Base-by-base conservation (phyloP, 1,284 basidiomycete genomes). In the Amylostereum chailletii region DNA sequence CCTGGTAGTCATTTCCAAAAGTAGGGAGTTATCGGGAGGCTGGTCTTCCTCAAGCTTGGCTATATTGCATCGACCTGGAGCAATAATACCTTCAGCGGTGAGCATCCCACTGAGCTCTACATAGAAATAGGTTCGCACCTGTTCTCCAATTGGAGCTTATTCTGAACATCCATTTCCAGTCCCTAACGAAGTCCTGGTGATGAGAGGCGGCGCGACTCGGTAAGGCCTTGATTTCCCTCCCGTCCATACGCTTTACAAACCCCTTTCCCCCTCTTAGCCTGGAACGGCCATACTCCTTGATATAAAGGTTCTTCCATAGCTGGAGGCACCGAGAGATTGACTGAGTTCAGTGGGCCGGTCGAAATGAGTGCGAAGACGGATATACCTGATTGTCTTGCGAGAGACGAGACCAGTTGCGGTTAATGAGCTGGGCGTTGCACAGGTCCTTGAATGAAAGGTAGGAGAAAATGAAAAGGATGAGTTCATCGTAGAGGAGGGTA, bases 91-190 rank as follows among this genome's bases (percentile, higher is more conserved):
- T 8, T 30, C n/a, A n/a, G 27, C 37, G 49, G 46, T 19, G 19
- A 19, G 19, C 19, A 19, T 19, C 19, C 19, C 19, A 19, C 19
- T 19, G 19, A 19, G 19, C 19, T 19, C 19, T 19, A 19, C 19
- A 19, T 19, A 19, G 19, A 19, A 19, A 19, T 19, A 19, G 19
- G 19, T 10, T 36, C 72, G 56, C 59, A 87, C 86, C 86, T 64
- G 67, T 84, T 60, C 76, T 72, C 86, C 87, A 90, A 56, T 90
- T 89, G 5, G 77, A 77, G 58, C 83, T 87, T 53, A 88, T 84
- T 47, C 84, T 76, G 64, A 87, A 89, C 85, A 89, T 88, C 77
- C 78, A 85, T 64, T 86, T 87, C 86, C 86, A 90, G 58, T 86
- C 76, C 60, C 73, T 80, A 42, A 69, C 55, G 40, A 68, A 62